These are phyloP conservation scores for Lactarius sanguifluus DNA, from an alignment of 768 basidiomycete species.

Conservation along the genomic window DNA sequence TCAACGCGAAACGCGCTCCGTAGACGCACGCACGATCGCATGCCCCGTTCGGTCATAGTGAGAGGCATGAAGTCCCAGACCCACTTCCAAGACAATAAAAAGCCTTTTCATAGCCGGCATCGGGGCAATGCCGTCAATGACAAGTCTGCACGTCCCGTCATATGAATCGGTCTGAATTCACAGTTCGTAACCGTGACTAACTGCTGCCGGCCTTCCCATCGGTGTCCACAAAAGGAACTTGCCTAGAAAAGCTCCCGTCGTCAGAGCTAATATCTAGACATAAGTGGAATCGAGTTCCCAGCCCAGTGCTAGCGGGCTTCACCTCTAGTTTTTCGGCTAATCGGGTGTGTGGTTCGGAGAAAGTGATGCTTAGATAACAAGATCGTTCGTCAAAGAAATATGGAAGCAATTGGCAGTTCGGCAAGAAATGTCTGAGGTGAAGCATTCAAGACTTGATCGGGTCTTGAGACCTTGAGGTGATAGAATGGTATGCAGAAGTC, in stretches of 20 bases:
- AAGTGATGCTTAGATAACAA: neutral
- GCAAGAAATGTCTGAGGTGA: neutral
- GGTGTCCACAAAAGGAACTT: neutral
- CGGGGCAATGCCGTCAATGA: constrained; percentile 72
- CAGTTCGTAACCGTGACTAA: constrained; percentile 64
- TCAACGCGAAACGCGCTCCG: constrained; percentile 54
- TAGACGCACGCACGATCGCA: constrained; percentile 57
- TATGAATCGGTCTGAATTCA: constrained; percentile 35
- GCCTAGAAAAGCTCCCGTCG: neutral
- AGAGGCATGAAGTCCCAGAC: constrained; percentile 37
- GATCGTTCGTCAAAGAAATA: neutral
- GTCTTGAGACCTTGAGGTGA: neutral
- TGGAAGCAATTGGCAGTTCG: neutral
- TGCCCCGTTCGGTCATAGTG: constrained; percentile 51
- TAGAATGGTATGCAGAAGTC: neutral
- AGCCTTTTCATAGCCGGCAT: constrained; percentile 66
- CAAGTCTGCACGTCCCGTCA: constrained; percentile 45
- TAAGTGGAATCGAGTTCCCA: neutral
- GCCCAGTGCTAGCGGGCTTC: neutral
- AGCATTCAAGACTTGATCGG: neutral
- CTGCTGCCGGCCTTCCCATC: constrained; percentile 35
- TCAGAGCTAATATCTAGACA: neutral
- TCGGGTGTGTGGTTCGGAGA: neutral
- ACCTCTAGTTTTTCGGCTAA: neutral
- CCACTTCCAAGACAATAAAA: constrained; percentile 62